Evolutionary conservation across 2,329 filamentous ascomycete genomes (phyloP).

Genomic region (Alternaria postmessia): DNA sequence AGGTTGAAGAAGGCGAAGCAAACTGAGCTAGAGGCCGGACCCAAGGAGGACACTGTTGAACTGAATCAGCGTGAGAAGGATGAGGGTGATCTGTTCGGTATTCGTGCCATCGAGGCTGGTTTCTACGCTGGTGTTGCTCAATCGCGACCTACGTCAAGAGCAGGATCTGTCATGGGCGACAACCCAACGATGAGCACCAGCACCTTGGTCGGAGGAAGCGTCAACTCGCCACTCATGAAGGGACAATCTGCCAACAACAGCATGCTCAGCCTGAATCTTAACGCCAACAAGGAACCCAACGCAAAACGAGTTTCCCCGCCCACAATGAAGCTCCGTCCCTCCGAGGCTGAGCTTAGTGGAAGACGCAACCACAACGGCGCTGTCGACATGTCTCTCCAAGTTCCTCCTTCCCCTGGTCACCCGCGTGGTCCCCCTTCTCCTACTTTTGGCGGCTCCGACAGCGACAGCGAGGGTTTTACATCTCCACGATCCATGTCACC

Average conservation of each 20-base stretch:
- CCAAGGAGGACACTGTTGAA: constrained; percentile 46
- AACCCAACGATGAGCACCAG: constrained; percentile 44
- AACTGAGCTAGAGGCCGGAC: constrained; percentile 35
- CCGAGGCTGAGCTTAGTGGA: constrained; percentile 49
- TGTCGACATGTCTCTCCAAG: constrained; percentile 47
- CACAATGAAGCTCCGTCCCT: constrained; percentile 42
- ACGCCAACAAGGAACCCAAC: constrained; percentile 31
- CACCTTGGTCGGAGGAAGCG: constrained; percentile 45
- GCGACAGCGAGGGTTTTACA: constrained; percentile 31
- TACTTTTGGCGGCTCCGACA: constrained; percentile 41
- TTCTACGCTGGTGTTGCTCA: constrained; percentile 52
- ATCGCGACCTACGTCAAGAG: constrained; percentile 49
- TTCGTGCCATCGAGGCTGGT: constrained; percentile 54
- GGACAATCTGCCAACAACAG: constrained; percentile 44
- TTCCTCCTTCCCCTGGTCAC: constrained; percentile 44
- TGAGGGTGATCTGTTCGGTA: constrained; percentile 51
- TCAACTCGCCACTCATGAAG: constrained; percentile 43
- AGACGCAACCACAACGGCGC: constrained; percentile 43
- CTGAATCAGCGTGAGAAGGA: constrained; percentile 49
- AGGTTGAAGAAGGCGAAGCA: constrained; percentile 45
- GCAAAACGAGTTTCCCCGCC: constrained; percentile 34
- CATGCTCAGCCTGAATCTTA: constrained; percentile 43
- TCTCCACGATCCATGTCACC: constrained; percentile 38
- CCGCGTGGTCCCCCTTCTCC: constrained; percentile 27
- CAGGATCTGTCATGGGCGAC: constrained; percentile 38